Evolutionary conservation across 495 filamentous ascomycete species (phyloP), one percentile per base, ranked within the genome.

Genomic region (Xylaria nigripes): DNA sequence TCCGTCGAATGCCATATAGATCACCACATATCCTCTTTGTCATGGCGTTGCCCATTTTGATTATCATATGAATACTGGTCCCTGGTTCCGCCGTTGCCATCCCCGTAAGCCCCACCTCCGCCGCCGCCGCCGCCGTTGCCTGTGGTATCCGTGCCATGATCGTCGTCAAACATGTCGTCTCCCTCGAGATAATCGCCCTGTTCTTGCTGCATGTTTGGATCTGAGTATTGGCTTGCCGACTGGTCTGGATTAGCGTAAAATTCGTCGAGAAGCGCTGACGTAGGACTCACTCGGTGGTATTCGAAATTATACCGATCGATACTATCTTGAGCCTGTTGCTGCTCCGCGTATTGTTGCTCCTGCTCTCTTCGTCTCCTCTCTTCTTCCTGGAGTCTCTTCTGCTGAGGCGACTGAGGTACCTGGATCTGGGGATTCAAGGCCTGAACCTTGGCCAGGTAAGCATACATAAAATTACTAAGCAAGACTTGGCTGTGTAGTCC

Each of bases 381-480:
- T 60, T 87, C 78, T 63, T 83, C 75, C 51, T 82, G 75, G 29
- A 76, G 74, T 49, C 81, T 73, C 70, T 83, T 81, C 55, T 80
- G 80, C 58, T 84, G 76, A 42, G 80, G 79, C 36, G 82, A 79
- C 51, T 82, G 76, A 43, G 86, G 85, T 45, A 90, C 81, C 61
- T 90, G 83, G 60, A 95, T 84, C 58, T 91, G 87, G 25, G 94
- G 93, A 65, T 97, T 93, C 86, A 96, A 95, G 58, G 93, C 88
- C 71, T 98, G 93, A 30, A 99, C 93, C 71, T 97, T 97, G 48
- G 92, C 94, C 58, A 99, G 80, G 68, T 99, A 99, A 27, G 88
- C 92, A 75, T 99, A 99, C 93, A 99, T 99, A 69, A 99, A 99
- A 63, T 99, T 99, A 70, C 91, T 96, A 60, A 99, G 83, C 48